Base-by-base conservation (phyloP, 805 yeast genomes). In the Wickerhamomyces ciferrii region DNA sequence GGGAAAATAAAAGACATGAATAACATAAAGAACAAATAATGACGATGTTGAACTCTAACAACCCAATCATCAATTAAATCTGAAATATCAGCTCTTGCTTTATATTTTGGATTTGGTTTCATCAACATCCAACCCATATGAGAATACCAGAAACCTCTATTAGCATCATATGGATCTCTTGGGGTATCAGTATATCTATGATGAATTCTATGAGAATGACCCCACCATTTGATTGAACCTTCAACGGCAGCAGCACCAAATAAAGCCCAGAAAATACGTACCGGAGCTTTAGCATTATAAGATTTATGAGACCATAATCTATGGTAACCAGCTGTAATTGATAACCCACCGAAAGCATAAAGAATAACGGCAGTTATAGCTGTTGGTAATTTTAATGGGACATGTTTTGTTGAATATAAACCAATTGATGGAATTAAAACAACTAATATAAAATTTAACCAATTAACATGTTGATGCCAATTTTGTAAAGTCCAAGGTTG, bases 151-250 rank as follows among this genome's bases (percentile, higher is more conserved):
- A 86, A 81, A 17, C 95, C 95, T 59, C 72, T 73, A 70, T 91
- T 78, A 18, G 95, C 94, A 62, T 87, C 94, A 61, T 86, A 87
- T 44, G 95, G 95, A 66, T 87, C 95, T 71, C 92, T 79, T 47
- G 65, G 61, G 24, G 94, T 87, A 67, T 87, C 95, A 5, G 94
- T 86, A 68, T 84, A 87, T 71, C 95, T 76, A 69, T 87, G 95
- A 65, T 87, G 95, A 47, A 86, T 75, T 76, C 95, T 78, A 68
- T 87, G 95, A 44, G 85, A 76, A 63, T 86, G 94, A 42, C 84
- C 79, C 95, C 95, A 87, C 94, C 94, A 86, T 66, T 86, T 86
- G 65, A 86, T 81, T 38, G 92, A 84, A 53, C 95, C 95, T 65
- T 86, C 90, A 42, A 86, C 81, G 46, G 90, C 80, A 39, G 90